A percentile compares a stretch with the other conserved stretches of the same genome.
Evolutionary conservation across 1,284 basidiomycete species (phyloP).

Genomic region (Papiliotrema terrestris): DNA sequence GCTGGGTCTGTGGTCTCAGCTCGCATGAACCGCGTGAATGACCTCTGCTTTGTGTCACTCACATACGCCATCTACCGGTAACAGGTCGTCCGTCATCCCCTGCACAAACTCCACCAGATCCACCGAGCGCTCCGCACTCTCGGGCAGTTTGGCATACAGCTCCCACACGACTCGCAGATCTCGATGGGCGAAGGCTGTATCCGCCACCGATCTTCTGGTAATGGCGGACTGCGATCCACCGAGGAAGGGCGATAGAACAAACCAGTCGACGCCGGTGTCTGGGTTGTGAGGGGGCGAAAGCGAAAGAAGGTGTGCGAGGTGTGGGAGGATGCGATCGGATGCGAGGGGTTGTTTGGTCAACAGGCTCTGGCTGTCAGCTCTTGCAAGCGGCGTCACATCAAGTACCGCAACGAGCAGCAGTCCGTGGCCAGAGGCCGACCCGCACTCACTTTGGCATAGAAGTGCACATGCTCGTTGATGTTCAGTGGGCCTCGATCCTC

Average conservation of each 20-base stretch:
- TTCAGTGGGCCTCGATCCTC: conserved; percentile 8
- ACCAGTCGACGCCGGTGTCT: conserved; percentile 13
- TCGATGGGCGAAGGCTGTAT: conserved; percentile 14
- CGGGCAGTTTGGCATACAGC: conserved; percentile 13
- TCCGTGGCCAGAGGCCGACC: background rate
- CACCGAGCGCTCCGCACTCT: background rate
- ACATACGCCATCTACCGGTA: conserved; percentile 12
- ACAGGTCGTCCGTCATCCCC: conserved; percentile 10
- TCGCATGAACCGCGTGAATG: too few species aligned
- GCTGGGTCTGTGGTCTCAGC: conserved; percentile 9
- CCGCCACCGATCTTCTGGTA: background rate
- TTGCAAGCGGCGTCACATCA: background rate
- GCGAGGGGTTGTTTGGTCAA: background rate
- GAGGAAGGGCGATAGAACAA: conserved; percentile 16
- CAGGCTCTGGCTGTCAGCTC: background rate
- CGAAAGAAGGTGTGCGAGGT: conserved; percentile 12
- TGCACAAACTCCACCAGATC: conserved; percentile 12
- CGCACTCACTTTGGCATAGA: conserved; percentile 18
- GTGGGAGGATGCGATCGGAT: background rate
- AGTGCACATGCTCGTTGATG: conserved; percentile 18
- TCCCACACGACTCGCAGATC: conserved; percentile 19
- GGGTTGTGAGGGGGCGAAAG: conserved; percentile 12
- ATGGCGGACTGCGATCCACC: conserved; percentile 13
- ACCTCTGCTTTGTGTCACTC: background rate
- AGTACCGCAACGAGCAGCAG: background rate